Base-by-base conservation (phyloP, 441 rosid genomes). In the Croton laevigatus region DNA sequence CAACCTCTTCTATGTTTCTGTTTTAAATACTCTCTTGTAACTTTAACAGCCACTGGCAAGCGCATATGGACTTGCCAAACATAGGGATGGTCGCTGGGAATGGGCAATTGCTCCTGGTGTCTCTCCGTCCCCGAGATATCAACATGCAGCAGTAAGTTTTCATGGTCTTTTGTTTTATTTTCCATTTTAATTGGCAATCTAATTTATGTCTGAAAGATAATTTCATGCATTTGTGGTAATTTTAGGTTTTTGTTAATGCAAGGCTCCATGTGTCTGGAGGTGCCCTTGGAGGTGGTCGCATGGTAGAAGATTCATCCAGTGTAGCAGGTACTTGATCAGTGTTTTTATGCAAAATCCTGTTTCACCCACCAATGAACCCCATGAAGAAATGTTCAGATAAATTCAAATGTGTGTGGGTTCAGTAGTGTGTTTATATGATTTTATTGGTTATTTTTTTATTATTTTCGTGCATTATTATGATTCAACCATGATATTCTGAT, bases 101-200 rank as follows among this genome's bases (percentile, higher is more conserved):
- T 95, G 99, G 99, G 98, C 98, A 68, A 95, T 95, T 78, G 99
- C 98, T 80, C 99, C 99, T 68, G 98, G 98, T 70, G 97, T 95
- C 52, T 93, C 99, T 13, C 99, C 99, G 60, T 95, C 99, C 66
- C 81, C 98, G 74, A 91, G 99, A 95, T 95, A 95, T 80, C 99
- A 95, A 81, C 99, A 95, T 84, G 99, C 99, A 78, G 97, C 98
- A 38, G 99, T 95, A 79, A 68, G 94, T 78, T 81, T 82, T 81
- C 5, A 32, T 71, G 72, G 61, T 70, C 73, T 65, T 58, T 70
- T 12, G 17, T 42, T 38, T 46, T 49, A 32, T 32, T 55, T 46
- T 23, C 42, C 20, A 46, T 62, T 60, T 62, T 53, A 32, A 13
- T 58, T 59, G 37, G 37, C 45, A 59, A 59, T 72, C 16, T 55